Evolutionary conservation across 305 asterid species (phyloP).

Genomic region (Fraxinus sp.): DNA sequence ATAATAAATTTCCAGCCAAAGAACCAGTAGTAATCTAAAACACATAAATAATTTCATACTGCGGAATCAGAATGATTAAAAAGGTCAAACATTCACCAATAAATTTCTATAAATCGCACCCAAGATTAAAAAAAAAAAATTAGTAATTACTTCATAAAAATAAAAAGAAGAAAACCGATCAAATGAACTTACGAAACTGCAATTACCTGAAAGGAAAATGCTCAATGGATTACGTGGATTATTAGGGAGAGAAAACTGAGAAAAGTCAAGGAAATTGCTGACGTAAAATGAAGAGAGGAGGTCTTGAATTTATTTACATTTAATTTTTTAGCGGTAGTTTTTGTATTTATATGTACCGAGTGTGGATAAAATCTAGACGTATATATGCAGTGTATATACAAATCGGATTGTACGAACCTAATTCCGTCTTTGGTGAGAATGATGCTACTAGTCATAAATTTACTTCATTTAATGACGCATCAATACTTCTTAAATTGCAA

Average conservation of each 20-base stretch:
- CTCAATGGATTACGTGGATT: background rate
- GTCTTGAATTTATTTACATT: background rate
- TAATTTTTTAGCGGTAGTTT: background rate
- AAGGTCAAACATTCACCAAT: background rate
- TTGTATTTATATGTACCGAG: background rate
- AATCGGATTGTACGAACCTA: no score
- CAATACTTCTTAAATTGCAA: no score
- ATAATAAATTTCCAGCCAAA: background rate
- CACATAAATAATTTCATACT: background rate
- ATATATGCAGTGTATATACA: background rate
- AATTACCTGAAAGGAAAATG: background rate
- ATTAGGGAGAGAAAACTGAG: background rate
- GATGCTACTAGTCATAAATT: no score
- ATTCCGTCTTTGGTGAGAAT: no score
- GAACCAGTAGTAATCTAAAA: background rate
- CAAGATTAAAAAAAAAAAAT: background rate
- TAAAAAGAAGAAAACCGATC: background rate
- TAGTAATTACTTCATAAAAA: background rate
- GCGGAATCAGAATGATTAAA: background rate
- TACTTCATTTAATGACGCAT: no score
- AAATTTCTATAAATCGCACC: background rate
- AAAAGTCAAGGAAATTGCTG: background rate
- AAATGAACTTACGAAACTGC: background rate
- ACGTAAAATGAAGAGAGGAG: background rate
- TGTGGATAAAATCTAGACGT: background rate